Percentiles rank a stretch among this genome's conserved stretches.
These are phyloP conservation scores for Taxillus chinensis DNA, from an alignment of 164 flowering plant genomes.

Conservation along the genomic window DNA sequence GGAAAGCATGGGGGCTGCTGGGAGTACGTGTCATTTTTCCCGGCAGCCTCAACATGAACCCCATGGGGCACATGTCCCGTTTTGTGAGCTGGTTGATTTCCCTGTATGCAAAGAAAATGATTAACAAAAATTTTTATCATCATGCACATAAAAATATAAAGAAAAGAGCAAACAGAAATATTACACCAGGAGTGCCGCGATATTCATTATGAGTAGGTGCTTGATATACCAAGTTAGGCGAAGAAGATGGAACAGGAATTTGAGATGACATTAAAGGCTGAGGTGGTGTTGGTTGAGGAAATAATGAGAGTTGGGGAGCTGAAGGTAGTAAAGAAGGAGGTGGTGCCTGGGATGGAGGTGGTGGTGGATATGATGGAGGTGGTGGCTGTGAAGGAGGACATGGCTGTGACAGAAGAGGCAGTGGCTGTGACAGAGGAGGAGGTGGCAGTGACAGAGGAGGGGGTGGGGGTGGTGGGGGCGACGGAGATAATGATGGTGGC, in stretches of 20 bases:
- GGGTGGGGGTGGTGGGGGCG: constrained; percentile 40
- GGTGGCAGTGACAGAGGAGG: constrained; percentile 30
- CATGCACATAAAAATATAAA: background rate
- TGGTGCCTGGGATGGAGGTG: constrained; percentile 4
- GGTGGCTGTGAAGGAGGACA: constrained; percentile 14
- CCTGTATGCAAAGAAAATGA: constrained; percentile 26
- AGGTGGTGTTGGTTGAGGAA: constrained; percentile 13
- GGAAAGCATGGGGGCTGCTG: constrained; percentile 41
- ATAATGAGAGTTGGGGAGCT: background rate
- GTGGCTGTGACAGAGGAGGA: constrained; percentile 19
- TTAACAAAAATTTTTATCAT: background rate
- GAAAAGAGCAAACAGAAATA: constrained; percentile 9
- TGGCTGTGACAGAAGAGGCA: constrained; percentile 16
- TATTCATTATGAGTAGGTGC: constrained; percentile 37
- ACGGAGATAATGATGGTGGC: constrained; percentile 17
- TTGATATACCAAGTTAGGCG: constrained; percentile 35
- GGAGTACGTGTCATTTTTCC: constrained; percentile 35
- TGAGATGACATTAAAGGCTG: constrained; percentile 15
- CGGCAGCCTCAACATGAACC: constrained; percentile 24
- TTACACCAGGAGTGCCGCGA: constrained; percentile 35
- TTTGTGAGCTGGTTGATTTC: constrained; percentile 33
- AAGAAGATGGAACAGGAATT: constrained; percentile 19
- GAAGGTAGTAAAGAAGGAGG: constrained; percentile 2
- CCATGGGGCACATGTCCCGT: constrained; percentile 43
- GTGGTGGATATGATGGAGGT: constrained; percentile 8